These are phyloP conservation scores for Silene latifolia DNA, from an alignment of 148 eudicot genomes.

Conservation along the genomic window DNA sequence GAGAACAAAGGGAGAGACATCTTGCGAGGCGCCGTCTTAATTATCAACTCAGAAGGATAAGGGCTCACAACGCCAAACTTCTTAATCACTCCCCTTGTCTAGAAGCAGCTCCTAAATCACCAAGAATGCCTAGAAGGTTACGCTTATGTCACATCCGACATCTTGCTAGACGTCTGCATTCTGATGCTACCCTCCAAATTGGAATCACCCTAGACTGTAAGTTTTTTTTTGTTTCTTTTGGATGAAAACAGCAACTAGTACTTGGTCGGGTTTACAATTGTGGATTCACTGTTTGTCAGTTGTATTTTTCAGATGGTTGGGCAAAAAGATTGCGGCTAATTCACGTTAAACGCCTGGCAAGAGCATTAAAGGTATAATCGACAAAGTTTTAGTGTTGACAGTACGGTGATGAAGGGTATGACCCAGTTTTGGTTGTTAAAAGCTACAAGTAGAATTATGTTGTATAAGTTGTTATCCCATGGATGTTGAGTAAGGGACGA, in stretches of 20 bases:
- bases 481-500: neutral
- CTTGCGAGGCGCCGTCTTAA: slow-evolving; percentile 64
- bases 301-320: slow-evolving; percentile 25
- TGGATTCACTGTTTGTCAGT: neutral
- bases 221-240: neutral
- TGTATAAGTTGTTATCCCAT: neutral
- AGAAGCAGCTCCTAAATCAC: slow-evolving; percentile 11
- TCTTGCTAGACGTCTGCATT: slow-evolving; percentile 38
- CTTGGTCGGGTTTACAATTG: neutral
- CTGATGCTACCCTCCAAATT: slow-evolving; percentile 15
- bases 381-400: neutral
- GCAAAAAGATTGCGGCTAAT: slow-evolving; percentile 30
- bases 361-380: slow-evolving; percentile 27
- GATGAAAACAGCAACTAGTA: neutral
- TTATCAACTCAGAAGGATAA: slow-evolving; percentile 50
- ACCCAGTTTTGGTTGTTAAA: neutral
- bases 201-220: slow-evolving; percentile 21
- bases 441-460: neutral
- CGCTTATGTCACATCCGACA: slow-evolving; percentile 39
- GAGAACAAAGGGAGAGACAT: slow-evolving; percentile 51
- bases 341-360: slow-evolving; percentile 45
- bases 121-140: slow-evolving; percentile 25
- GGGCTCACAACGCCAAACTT: slow-evolving; percentile 36
- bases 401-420: neutral
- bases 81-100: neutral